phyloP scores from a whole-genome alignment of 73 alveolate genomes.

The Stentor roeselii region DNA sequence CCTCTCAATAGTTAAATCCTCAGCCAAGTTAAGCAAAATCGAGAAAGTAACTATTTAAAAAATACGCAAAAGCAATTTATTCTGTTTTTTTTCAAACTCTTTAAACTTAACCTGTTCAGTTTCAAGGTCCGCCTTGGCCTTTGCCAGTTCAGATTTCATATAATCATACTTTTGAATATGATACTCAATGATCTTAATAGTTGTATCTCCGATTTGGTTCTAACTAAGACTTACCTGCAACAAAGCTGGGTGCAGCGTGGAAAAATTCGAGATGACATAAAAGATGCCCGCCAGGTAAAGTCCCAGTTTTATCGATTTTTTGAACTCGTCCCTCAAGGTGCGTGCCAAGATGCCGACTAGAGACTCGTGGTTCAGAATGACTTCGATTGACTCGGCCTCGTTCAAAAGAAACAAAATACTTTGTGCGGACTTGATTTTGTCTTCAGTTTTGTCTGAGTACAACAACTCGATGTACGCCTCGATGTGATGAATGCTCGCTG shows the following conservation, averaged over 20 bases:
- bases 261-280: constrained; percentile 88
- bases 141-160: constrained; percentile 64
- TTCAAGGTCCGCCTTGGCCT: constrained; percentile 53
- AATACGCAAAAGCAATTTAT: constrained; percentile 77
- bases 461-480: neutral
- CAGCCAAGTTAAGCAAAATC: constrained; percentile 93
- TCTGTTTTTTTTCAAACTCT: constrained; percentile 88
- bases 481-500: constrained; percentile 7
- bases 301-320: constrained; percentile 83
- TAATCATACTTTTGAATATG: constrained; percentile 83
- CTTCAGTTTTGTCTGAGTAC: constrained; percentile 16
- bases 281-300: constrained; percentile 85
- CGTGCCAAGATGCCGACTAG: constrained; percentile 69
- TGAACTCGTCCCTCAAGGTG: constrained; percentile 90
- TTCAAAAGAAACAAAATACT: neutral
- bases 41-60: constrained; percentile 67
- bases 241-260: constrained; percentile 82
- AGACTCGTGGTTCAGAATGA: constrained; percentile 31
- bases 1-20: constrained; percentile 91
- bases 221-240: constrained; percentile 16
- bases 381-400: constrained; percentile 18
- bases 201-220: constrained; percentile 92
- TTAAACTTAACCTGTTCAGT: constrained; percentile 61
- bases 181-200: constrained; percentile 89
- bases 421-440: constrained; percentile 15